Evolutionary conservation across 768 basidiomycete species (phyloP).

Genomic region (Tylopilus vinaceipallidus): DNA sequence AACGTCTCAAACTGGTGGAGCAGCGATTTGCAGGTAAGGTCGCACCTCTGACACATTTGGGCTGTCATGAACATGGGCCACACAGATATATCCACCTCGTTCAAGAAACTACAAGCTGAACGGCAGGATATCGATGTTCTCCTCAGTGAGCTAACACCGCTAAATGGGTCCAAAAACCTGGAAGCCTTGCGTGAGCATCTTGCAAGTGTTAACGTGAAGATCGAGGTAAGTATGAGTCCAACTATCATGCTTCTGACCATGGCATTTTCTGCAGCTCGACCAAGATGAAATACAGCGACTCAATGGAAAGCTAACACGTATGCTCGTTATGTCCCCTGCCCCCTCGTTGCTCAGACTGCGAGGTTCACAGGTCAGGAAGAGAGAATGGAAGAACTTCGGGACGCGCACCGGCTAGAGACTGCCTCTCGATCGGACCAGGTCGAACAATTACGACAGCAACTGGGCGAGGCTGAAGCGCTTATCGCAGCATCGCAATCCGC

Average conservation of each 20-base stretch:
- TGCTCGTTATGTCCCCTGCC: conserved; percentile 22
- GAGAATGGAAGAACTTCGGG: conserved; percentile 79
- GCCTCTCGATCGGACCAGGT: conserved; percentile 77
- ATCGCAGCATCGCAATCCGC: conserved; percentile 56
- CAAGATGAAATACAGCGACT: conserved; percentile 80
- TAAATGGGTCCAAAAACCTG: conserved; percentile 62
- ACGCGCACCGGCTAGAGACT: conserved; percentile 78
- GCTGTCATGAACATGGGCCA: conserved; percentile 1
- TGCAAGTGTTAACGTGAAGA: conserved; percentile 59
- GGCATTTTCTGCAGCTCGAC: conserved; percentile 44
- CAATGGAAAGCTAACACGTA: conserved; percentile 70
- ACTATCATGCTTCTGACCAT: background rate
- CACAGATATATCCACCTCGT: conserved; percentile 75
- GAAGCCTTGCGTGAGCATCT: conserved; percentile 75
- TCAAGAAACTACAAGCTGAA: conserved; percentile 73
- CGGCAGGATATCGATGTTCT: conserved; percentile 65
- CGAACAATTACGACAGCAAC: conserved; percentile 63
- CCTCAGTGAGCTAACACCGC: conserved; percentile 67
- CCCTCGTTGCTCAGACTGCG: conserved; percentile 3
- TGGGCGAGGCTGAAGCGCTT: conserved; percentile 68
- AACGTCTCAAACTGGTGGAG: conserved; percentile 67
- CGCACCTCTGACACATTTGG: background rate
- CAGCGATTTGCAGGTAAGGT: conserved; percentile 69
- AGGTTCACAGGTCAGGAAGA: conserved; percentile 69
- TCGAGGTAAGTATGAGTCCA: conserved; percentile 52